Evolutionary conservation across 805 yeast genomes (phyloP).

Genomic region (Lachancea sp.): DNA sequence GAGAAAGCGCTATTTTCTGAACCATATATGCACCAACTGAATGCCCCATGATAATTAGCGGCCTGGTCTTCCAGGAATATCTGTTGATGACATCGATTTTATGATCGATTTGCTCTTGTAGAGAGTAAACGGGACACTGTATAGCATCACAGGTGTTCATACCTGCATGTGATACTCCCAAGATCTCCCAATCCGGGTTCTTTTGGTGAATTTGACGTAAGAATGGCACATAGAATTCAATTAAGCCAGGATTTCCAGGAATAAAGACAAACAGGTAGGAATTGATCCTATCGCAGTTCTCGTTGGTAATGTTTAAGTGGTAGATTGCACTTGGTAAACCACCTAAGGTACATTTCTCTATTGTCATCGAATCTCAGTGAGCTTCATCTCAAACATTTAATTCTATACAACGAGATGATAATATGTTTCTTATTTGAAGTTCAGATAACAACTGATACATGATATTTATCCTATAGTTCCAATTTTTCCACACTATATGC

Average conservation of each 20-base stretch:
- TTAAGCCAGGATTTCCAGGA: conserved; percentile 76
- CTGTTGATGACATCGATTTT: conserved; percentile 45
- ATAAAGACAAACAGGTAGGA: conserved; percentile 47
- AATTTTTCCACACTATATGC: conserved; percentile 30
- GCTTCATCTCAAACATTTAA: too few relatives aligned
- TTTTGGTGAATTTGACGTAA: conserved; percentile 38
- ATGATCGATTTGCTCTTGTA: conserved; percentile 55
- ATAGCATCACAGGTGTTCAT: conserved; percentile 29
- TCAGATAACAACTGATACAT: too few relatives aligned
- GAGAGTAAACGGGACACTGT: conserved; percentile 29
- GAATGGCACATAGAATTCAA: conserved; percentile 56
- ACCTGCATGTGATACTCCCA: conserved; percentile 65
- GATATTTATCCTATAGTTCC: conserved; percentile 19
- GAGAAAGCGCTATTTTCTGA: conserved; percentile 43
- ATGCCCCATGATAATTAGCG: conserved; percentile 48
- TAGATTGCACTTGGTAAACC: conserved; percentile 20
- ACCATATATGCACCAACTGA: conserved; percentile 64
- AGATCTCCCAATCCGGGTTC: conserved; percentile 43
- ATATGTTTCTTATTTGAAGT: too few relatives aligned
- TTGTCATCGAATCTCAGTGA: neutral
- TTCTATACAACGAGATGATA: too few relatives aligned
- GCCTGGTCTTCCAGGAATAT: conserved; percentile 20
- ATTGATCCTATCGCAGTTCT: neutral
- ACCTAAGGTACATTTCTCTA: neutral
- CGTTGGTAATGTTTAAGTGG: conserved; percentile 9